Conservation (phyloP, 2,329 filamentous ascomycete genomes). For the Thielaviopsis ethacetica region DNA sequence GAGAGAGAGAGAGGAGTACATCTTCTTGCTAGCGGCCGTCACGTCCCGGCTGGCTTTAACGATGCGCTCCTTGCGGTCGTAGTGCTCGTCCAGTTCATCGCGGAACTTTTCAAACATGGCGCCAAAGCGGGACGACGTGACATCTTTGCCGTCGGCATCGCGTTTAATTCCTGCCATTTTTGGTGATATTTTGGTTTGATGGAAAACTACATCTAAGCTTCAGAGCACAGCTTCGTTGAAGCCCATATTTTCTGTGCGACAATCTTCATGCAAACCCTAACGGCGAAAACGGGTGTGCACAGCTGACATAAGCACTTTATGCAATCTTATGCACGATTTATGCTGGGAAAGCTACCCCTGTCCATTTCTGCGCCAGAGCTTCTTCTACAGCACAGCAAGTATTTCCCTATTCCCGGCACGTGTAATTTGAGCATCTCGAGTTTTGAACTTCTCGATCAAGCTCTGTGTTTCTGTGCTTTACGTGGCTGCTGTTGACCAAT, state of each 20-base stretch:
- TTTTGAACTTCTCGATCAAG: too few relatives aligned
- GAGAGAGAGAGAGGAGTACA: constrained; percentile 44
- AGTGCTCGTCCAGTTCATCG: constrained; percentile 79
- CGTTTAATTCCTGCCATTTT: constrained; percentile 29
- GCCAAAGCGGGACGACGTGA: constrained; percentile 28
- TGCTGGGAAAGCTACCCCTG: neutral
- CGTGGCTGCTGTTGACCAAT: too few relatives aligned
- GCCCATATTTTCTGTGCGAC: neutral
- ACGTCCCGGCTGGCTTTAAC: constrained; percentile 87
- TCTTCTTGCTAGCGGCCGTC: constrained; percentile 90
- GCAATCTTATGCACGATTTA: neutral
- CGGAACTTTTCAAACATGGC: constrained; percentile 77
- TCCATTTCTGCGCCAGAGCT: neutral
- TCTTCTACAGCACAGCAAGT: neutral
- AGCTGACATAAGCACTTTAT: neutral
- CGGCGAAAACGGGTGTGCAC: neutral
- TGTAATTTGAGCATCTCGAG: too few relatives aligned
- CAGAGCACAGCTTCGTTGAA: neutral
- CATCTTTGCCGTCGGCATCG: constrained; percentile 32
- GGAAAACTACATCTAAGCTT: constrained; percentile 17
- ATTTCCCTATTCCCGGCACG: too few relatives aligned
- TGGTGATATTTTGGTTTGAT: constrained; percentile 10
- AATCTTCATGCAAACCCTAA: neutral
- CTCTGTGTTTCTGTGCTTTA: too few relatives aligned
- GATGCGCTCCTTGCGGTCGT: constrained; percentile 78